Base-by-base conservation (phyloP, 176 grass and related monocot species). In the Thalia dealbata region DNA sequence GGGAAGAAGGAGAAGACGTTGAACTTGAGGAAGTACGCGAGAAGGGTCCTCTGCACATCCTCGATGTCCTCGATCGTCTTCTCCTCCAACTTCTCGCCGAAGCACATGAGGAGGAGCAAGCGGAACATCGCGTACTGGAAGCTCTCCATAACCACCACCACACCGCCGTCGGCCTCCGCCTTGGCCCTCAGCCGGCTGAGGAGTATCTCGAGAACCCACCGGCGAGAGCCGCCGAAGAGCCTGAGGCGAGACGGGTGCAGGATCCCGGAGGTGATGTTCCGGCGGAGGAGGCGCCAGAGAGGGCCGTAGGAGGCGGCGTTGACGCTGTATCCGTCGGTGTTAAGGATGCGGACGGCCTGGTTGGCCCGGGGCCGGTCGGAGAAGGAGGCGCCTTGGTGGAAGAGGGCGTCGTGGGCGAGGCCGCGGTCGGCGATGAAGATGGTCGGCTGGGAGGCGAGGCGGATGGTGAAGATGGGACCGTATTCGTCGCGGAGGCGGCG, bases 51-150 rank as follows among this genome's bases (percentile, higher is more conserved):
- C 66, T 82, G 74, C 1, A 61, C 59, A 0, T 29, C n/a, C 2
- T 80, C 76, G 68, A 92, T 89, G 45, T 51, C 81, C 54, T 80
- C 76, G 48, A 86, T 75, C 0, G 71, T 59, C 5, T 64, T 7
- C 83, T 93, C 81, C 42, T 84, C 81, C 7, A 93, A 78, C 23
- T 74, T 72, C 81, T 89, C 83, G 54, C 90, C 84, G 68, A 93
- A 93, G 86, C 86, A 93, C 81, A 92, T 89, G 14, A 75, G 68
- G 46, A 88, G 86, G 3, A 92, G 86, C 14, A 92, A 76, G 66
- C 59, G 76, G 78, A 92, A 92, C 83, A 86, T 82, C 62, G 81
- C 73, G 63, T 81, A 86, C 43, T 84, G 86, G 50, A 92, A 80
- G 18, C 56, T 76, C 54, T 84, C 78, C 58, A 76, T 66, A 12